These are phyloP conservation scores for Phytophthora sp. DNA, from an alignment of 352 stramenopile genomes.

Conservation along the genomic window DNA sequence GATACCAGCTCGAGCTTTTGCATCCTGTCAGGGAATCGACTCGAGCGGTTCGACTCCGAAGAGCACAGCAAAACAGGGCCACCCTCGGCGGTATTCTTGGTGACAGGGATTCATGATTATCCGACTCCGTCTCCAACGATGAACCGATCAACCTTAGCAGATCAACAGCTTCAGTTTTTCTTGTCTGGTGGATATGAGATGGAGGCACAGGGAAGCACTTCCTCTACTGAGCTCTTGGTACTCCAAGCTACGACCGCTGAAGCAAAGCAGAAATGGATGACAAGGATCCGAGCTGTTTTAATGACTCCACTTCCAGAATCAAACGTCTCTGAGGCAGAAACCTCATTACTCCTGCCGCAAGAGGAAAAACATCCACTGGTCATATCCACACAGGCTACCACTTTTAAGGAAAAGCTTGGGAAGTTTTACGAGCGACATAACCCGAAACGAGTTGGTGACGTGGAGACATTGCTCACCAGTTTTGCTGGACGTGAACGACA, in stretches of 20 bases:
- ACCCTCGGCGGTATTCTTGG: slow-evolving; percentile 41
- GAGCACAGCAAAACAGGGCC: slow-evolving; percentile 45
- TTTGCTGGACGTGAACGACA: slow-evolving; percentile 65
- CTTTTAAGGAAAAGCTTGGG: slow-evolving; percentile 60
- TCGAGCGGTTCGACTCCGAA: slow-evolving; percentile 54
- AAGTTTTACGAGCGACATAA: slow-evolving; percentile 93
- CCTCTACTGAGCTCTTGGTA: slow-evolving; percentile 30
- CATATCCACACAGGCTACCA: slow-evolving; percentile 22
- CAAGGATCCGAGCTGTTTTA: slow-evolving; percentile 53
- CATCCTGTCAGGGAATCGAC: slow-evolving; percentile 57
- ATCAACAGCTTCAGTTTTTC: slow-evolving; percentile 33
- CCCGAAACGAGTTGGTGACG: slow-evolving; percentile 85
- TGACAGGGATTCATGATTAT: slow-evolving; percentile 56
- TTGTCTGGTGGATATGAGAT: slow-evolving; percentile 24
- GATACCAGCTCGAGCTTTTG: slow-evolving; percentile 41
- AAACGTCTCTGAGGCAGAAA: not conserved
- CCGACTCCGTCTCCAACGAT: slow-evolving; percentile 36
- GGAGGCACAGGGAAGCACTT: not conserved
- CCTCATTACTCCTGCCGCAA: not conserved
- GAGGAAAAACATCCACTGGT: not conserved
- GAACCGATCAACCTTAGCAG: slow-evolving; percentile 10
- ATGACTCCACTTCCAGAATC: slow-evolving; percentile 23
- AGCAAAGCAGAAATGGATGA: slow-evolving; percentile 61
- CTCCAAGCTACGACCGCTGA: slow-evolving; percentile 46
- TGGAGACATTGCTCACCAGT: slow-evolving; percentile 70